These are phyloP conservation scores for Metschnikowia corniflorae DNA, from an alignment of 805 yeast genomes.

Conservation along the genomic window DNA sequence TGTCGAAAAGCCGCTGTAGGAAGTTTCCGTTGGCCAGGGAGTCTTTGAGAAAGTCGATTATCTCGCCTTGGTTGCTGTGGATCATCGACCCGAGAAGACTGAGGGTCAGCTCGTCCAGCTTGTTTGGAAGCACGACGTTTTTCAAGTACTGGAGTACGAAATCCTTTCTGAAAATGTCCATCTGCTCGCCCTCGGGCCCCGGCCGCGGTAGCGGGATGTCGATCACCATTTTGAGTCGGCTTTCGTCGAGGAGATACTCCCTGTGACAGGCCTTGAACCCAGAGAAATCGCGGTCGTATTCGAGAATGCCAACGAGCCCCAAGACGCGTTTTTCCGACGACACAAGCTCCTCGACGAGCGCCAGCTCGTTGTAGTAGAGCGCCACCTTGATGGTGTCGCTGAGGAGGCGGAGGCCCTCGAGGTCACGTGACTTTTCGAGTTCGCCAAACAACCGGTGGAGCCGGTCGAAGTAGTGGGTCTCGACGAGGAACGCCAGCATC, in stretches of 20 bases:
- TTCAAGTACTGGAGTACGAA: slow-evolving; percentile 76
- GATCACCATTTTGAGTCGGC: slow-evolving; percentile 64
- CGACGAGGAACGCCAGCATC: slow-evolving; percentile 53
- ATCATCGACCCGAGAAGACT: slow-evolving; percentile 64
- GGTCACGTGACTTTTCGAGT: slow-evolving; percentile 51
- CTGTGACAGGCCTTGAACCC: slow-evolving; percentile 76
- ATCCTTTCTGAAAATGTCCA: slow-evolving; percentile 61
- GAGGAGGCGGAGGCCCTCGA: slow-evolving; percentile 58
- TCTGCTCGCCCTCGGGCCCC: slow-evolving; percentile 30
- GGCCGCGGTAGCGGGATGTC: slow-evolving; percentile 50
- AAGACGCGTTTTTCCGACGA: slow-evolving; percentile 29
- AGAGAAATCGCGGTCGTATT: slow-evolving; percentile 86
- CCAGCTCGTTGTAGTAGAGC: slow-evolving; percentile 63
- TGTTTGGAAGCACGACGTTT: slow-evolving; percentile 80
- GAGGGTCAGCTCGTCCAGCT: slow-evolving; percentile 77
- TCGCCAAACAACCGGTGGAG: slow-evolving; percentile 51
- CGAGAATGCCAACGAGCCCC: slow-evolving; percentile 75
- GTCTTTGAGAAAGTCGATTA: slow-evolving; percentile 56
- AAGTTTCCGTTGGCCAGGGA: slow-evolving; percentile 41
- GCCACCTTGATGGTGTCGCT: slow-evolving; percentile 72
- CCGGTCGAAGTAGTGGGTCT: slow-evolving; percentile 48
- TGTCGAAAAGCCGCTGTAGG: slow-evolving; percentile 52
- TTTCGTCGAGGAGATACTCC: slow-evolving; percentile 52
- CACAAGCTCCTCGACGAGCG: slow-evolving; percentile 32
- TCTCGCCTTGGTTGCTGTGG: slow-evolving; percentile 62